Conservation (phyloP, 352 stramenopile species). For the Globisporangium paddicum region DNA sequence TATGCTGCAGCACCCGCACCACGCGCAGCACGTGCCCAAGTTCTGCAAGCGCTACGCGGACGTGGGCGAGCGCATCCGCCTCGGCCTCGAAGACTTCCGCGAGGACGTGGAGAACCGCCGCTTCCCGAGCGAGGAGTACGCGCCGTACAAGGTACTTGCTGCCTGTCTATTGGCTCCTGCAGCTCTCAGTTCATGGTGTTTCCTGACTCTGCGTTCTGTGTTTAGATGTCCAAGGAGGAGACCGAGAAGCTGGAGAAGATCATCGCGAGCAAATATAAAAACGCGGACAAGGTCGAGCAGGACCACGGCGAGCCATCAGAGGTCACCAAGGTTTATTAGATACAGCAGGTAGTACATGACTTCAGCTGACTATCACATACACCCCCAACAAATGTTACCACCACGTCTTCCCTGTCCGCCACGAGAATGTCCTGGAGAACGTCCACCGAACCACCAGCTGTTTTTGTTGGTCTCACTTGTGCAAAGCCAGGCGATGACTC, state of each 20-base stretch:
- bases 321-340: slow-evolving; percentile 81
- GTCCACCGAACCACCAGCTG: too few relatives aligned
- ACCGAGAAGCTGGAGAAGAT: slow-evolving; percentile 64
- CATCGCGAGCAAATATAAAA: slow-evolving; percentile 51
- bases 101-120: slow-evolving; percentile 93
- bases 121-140: slow-evolving; percentile 94
- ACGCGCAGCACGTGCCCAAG: slow-evolving; percentile 93
- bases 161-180: neutral
- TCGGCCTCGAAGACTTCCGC: slow-evolving; percentile 94
- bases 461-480: neutral
- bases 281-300: slow-evolving; percentile 19
- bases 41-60: slow-evolving; percentile 99
- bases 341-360: neutral
- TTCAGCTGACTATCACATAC: neutral
- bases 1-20: slow-evolving; percentile 97
- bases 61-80: slow-evolving; percentile 91
- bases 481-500: neutral
- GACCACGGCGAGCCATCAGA: slow-evolving; percentile 34
- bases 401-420: neutral
- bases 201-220: slow-evolving; percentile 7
- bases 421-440: neutral
- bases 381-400: too few relatives aligned
- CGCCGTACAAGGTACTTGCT: slow-evolving; percentile 89
- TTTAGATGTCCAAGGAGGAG: slow-evolving; percentile 78
- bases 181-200: too few relatives aligned